A percentile compares a stretch with the other conserved stretches of the same genome.
Conservation (phyloP, 2,329 filamentous ascomycete species). For the Penicillium sp. region DNA sequence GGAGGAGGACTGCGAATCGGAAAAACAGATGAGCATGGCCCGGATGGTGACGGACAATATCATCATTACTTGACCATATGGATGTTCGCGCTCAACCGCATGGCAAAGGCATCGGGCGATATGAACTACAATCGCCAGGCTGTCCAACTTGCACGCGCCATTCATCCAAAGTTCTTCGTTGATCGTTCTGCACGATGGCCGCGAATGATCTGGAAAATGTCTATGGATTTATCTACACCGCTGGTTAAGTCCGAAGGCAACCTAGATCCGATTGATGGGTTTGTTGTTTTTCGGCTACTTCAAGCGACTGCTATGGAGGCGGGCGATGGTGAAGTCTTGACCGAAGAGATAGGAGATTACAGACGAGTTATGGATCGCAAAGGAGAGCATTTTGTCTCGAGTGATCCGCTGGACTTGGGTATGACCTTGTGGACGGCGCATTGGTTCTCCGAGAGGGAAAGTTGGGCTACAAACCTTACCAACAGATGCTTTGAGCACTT, state of each 20-base stretch:
- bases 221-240: constrained; percentile 45
- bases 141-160: constrained; percentile 49
- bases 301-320: constrained; percentile 39
- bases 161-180: constrained; percentile 52
- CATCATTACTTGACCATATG: constrained; percentile 59
- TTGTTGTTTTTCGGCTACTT: constrained; percentile 49
- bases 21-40: constrained; percentile 48
- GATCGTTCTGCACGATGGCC: constrained; percentile 32
- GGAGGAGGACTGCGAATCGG: constrained; percentile 56
- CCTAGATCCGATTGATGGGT: constrained; percentile 54
- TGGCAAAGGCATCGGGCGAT: constrained; percentile 48
- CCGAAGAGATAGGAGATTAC: constrained; percentile 53
- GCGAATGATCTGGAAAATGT: constrained; percentile 56
- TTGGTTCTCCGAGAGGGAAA: constrained; percentile 46
- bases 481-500: constrained; percentile 35
- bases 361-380: constrained; percentile 46
- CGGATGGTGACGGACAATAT: constrained; percentile 57
- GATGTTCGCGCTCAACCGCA: constrained; percentile 59
- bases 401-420: constrained; percentile 54
- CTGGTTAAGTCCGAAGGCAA: constrained; percentile 53
- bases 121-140: constrained; percentile 49
- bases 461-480: constrained; percentile 46
- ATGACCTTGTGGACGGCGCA: constrained; percentile 58
- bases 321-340: constrained; percentile 35
- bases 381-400: constrained; percentile 44